phyloP scores from a whole-genome alignment of 176 grass and related monocot species.

The Carex parvula region DNA sequence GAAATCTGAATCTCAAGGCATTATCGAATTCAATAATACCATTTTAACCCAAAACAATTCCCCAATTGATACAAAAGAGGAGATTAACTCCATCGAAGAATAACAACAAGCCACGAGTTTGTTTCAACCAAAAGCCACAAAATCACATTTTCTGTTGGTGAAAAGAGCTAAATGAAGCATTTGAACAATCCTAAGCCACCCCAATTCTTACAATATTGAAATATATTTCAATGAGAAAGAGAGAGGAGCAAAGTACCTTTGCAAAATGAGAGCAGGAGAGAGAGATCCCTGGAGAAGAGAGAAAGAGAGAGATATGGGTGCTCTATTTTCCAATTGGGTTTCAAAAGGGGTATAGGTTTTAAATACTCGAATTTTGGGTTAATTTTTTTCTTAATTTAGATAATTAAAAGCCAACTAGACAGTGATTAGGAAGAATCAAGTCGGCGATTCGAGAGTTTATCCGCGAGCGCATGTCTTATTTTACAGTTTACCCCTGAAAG shows the following conservation, averaged over 20 bases:
- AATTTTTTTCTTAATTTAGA: constrained; percentile 2
- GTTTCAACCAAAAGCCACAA: neutral
- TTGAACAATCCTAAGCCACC: neutral
- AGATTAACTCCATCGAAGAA: neutral
- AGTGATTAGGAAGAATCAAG: neutral
- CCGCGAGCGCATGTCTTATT: neutral
- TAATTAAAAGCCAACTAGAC: neutral
- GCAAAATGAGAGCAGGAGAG: neutral
- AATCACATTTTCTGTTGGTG: neutral
- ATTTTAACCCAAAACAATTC: neutral
- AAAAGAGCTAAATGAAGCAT: neutral
- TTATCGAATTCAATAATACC: neutral
- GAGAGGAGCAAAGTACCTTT: constrained; percentile 2
- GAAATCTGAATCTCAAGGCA: neutral
- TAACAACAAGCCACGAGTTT: neutral
- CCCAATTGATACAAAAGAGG: neutral
- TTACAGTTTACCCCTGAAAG: neutral
- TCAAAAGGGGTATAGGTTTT: neutral
- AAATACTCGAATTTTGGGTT: neutral
- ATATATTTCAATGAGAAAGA: neutral
- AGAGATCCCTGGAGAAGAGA: neutral
- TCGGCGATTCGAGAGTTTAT: neutral
- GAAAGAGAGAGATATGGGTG: neutral
- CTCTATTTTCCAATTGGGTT: neutral
- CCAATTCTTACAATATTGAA: neutral